A percentile compares a stretch with the other conserved stretches of the same genome.
Evolutionary conservation across 345 rosid genomes (phyloP).

Genomic region (Hypericum perforatum): DNA sequence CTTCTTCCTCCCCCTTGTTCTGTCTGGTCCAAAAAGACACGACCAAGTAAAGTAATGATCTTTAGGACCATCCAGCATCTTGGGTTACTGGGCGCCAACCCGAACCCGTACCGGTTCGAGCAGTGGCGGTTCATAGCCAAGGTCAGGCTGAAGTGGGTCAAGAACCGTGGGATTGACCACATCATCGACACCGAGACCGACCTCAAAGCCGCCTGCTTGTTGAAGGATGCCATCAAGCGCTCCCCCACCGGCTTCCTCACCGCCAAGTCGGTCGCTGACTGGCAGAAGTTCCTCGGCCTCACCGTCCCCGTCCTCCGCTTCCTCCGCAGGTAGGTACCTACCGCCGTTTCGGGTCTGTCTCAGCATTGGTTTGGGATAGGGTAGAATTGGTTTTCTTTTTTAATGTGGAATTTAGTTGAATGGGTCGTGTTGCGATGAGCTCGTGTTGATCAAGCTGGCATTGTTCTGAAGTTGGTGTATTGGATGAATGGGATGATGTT

Average conservation of each 20-base stretch:
- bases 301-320: conserved; percentile 91
- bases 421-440: background rate
- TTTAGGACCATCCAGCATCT: no score
- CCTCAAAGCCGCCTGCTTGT: conserved; percentile 81
- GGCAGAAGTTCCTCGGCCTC: conserved; percentile 94
- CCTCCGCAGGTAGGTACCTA: conserved; percentile 70
- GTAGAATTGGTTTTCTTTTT: background rate
- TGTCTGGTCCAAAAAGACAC: no score
- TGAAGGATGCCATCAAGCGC: conserved; percentile 87
- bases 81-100: no score
- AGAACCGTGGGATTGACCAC: conserved; percentile 71
- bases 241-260: conserved; percentile 83
- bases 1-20: no score
- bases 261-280: conserved; percentile 71
- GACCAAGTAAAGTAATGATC: no score
- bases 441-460: background rate
- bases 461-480: no score
- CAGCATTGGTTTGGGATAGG: background rate
- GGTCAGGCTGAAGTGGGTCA: conserved; percentile 92
- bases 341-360: background rate
- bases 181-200: conserved; percentile 79
- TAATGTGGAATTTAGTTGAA: background rate
- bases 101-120: no score
- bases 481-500: no score
- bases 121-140: conserved; percentile 21